Evolutionary conservation across 345 rosid species (phyloP), one percentile per base, ranked within the genome.

Genomic region (Cardamine resedifolia): DNA sequence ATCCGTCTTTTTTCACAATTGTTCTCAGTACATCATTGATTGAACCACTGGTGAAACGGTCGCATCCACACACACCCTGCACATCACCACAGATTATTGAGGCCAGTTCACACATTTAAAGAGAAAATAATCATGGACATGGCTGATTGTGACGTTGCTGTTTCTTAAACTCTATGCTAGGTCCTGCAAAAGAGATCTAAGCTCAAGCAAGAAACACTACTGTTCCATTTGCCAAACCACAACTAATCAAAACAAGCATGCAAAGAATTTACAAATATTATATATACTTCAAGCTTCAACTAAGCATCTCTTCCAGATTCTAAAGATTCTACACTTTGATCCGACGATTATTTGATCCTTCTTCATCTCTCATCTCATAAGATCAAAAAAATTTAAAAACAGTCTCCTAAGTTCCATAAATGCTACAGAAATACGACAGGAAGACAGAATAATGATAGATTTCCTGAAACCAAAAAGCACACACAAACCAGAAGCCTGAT

Each of bases 61-160:
- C 99, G 7, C 99, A 95, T 70, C 99, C 98, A 30, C 99, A 95
- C 18, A 95, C 92, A 70, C 99, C 99, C 98, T 95, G 87, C 55
- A 68, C 26, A 66, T 16, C 4, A 72, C 68, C 41, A 58, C 10
- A 70, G 15, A 68, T 34, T n/a, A 30, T 57, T 65, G 10, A 59
- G 62, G 27, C 15, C 34, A 49, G 7, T 53, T 26, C 26, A 45
- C 14, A 39, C 36, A 50, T 16, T 58, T 21, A 59, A 62, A 15
- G 53, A 49, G 47, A 12, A 56, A 57, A 34, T 9, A 57, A 7
- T 21, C 70, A 44, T 53, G 11, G n/a, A 44, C 45, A 3, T 30
- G 28, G 30, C 69, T 70, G 20, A 16, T 4, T 2, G 10, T 58
- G 58, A 34, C 3, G 0, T 18, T 11, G 34, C 24, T 61, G 19